Base-by-base conservation (phyloP, 805 yeast species). In the Nakazawaea siamensis region DNA sequence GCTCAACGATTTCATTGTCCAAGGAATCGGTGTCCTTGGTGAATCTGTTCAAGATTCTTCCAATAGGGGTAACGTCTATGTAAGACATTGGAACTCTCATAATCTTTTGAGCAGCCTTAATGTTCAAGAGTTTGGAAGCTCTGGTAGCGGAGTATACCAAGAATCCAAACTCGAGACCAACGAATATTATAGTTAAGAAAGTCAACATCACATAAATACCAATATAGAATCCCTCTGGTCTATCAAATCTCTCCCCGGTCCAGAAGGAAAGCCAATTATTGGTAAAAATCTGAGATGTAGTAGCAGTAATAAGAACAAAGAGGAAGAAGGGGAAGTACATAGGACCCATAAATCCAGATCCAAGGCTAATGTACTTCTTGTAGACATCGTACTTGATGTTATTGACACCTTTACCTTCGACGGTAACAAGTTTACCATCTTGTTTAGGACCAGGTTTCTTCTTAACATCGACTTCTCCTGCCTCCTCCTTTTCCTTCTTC, bases 371-470 rank as follows among this genome's bases (percentile, higher is more conserved):
- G 48, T 80, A 78, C 18, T 58, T 56, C 14, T 47, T 46, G 47
- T 79, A 77, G 16, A 82, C 73, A 3, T 52, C 49, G 33, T 60
- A 50, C 2, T 64, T 52, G 30, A 78, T 67, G 25, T 70, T 57
- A 47, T 77, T 76, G 14, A 69, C 75, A 4, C 81, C 79, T 38
- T 70, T 63, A 43, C 64, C 73, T 54, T 80, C 86, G 24, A 62
- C 69, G 18, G 54, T 50, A 16, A 64, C 57, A n/a, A n/a, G n/a
- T n/a, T n/a, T n/a, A 12, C 14, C 10, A 12, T 2, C 37, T 45
- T 7, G 44, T 52, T 19, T 50, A 53, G 5, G 24, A 28, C 14
- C 34, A 37, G 33, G 10, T 44, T 17, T 39, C 48, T 51, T 30
- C 41, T 43, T 27, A 38, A 39, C 45, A 14, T 37, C 40, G 2